These are phyloP conservation scores for Aspergillus felis DNA, from an alignment of 2,329 filamentous ascomycete genomes.

Conservation along the genomic window DNA sequence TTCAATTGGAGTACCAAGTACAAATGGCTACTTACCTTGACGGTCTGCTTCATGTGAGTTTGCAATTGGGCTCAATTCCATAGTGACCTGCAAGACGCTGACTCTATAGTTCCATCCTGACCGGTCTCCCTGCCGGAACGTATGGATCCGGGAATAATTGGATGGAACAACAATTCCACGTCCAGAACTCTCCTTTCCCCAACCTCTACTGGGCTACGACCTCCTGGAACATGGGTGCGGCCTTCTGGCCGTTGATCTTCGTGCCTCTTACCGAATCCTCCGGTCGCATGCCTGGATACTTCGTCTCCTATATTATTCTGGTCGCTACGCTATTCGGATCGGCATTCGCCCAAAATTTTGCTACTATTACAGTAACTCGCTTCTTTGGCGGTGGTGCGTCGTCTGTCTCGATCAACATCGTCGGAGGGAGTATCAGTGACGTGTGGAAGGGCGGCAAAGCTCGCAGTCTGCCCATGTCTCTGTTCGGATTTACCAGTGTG, in stretches of 20 bases:
- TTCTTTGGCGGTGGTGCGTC: conserved; percentile 44
- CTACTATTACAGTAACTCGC: conserved; percentile 42
- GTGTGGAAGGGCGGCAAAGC: conserved; percentile 36
- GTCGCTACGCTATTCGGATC: conserved; percentile 42
- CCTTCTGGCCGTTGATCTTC: conserved; percentile 36
- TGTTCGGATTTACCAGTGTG: conserved; percentile 44
- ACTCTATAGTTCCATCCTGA: neutral
- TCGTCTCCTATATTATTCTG: conserved; percentile 40
- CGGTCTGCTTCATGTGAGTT: neutral
- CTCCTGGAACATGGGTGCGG: conserved; percentile 38
- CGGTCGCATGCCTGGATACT: conserved; percentile 43
- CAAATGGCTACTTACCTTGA: neutral
- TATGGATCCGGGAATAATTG: neutral
- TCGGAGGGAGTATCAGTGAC: conserved; percentile 33
- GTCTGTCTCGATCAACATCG: conserved; percentile 41
- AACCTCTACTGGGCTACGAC: conserved; percentile 33
- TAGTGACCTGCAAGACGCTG: neutral
- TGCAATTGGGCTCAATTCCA: neutral
- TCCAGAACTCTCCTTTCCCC: conserved; percentile 18
- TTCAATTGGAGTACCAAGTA: neutral
- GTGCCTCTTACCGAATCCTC: conserved; percentile 39
- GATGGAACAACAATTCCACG: neutral
- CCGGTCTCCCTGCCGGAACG: neutral
- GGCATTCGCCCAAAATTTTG: conserved; percentile 43
- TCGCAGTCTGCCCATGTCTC: conserved; percentile 41